These are phyloP conservation scores for Rhamnella rubrinervis DNA, from an alignment of 331 rosid species.

Conservation along the genomic window DNA sequence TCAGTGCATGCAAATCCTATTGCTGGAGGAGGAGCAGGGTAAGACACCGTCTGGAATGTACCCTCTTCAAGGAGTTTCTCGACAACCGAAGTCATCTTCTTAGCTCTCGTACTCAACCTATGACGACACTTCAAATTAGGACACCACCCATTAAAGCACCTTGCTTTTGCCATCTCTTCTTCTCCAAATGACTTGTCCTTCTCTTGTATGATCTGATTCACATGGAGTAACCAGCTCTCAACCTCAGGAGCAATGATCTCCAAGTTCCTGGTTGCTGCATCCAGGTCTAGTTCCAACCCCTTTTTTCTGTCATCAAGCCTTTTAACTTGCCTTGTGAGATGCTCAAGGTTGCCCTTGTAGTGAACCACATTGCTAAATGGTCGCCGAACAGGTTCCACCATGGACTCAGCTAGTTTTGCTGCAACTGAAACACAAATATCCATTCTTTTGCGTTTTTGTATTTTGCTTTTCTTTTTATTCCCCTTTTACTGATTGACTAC, in stretches of 20 bases:
- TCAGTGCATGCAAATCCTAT: slow-evolving; percentile 13
- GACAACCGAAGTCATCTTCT: not conserved
- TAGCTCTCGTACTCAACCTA: slow-evolving; percentile 29
- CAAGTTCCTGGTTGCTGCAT: slow-evolving; percentile 14
- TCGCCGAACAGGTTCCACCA: not conserved
- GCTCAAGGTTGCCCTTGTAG: not conserved
- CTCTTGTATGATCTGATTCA: not conserved
- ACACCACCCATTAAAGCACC: slow-evolving; percentile 21
- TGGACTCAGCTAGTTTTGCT: not conserved
- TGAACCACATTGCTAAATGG: not conserved
- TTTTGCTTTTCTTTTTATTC: not conserved
- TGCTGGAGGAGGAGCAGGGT: slow-evolving; percentile 14
- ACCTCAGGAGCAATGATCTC: slow-evolving; percentile 10
- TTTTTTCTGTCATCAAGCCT: slow-evolving; percentile 1
- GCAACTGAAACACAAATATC: not conserved
- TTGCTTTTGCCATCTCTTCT: not conserved
- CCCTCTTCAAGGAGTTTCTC: slow-evolving; percentile 3
- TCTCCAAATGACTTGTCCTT: not conserved
- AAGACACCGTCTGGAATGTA: slow-evolving; percentile 12
- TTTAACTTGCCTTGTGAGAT: not conserved
- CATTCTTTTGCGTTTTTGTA: not conserved
- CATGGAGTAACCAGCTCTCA: slow-evolving; percentile 19
- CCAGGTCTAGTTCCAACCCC: not conserved
- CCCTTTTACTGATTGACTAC: not conserved
- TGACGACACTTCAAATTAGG: slow-evolving; percentile 18